Base-by-base conservation (phyloP, 2,329 filamentous ascomycete species). In the Scytalidium lignicola region DNA sequence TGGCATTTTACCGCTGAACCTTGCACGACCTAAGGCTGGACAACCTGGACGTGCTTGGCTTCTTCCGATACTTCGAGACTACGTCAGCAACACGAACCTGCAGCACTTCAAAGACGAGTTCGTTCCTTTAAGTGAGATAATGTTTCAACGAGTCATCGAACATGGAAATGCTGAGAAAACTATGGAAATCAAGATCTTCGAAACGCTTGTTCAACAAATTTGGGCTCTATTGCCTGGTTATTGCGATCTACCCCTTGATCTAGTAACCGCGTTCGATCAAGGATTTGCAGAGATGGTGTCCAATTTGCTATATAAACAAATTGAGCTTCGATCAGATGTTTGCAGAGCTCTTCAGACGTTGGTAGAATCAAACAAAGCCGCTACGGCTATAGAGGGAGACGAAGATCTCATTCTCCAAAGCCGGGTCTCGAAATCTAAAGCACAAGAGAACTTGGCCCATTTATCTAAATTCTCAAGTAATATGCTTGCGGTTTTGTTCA, bases 101-200 rank as follows among this genome's bases (percentile, higher is more conserved):
- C 76, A 78, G 1, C 90, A 96, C 67, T 99, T 99, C 76, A 85
- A 84, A 58, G 73, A 76, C 2, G 90, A 95, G 61, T 83, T 99
- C 67, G 83, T 96, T 5, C 90, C 93, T 15, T 74, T 99, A 20
- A 97, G 92, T 65, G 88, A 96, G 65, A 72, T 80, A 44, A 88
- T 99, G 75, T 96, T 92, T 67, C 89, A 97, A 65, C 83, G 81
- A 56, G 88, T 97, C 4, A 73, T 96, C 43, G 86, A 95, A 53
- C 87, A 95, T 60, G 88, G 87, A 13, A 74, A 80, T 19, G 83
- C 82, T 13, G 88, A 92, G 63, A 96, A 96, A 75, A 93, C 90
- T 0, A 91, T 96, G 79, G 90, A 97, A 66, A 80, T 93, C 64
- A 99, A 99, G 75, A 95, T 99, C 51, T 99, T 93, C 65, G 92